Base-by-base conservation (phyloP, 139 green algal species). In the Nannochloris sp. region DNA sequence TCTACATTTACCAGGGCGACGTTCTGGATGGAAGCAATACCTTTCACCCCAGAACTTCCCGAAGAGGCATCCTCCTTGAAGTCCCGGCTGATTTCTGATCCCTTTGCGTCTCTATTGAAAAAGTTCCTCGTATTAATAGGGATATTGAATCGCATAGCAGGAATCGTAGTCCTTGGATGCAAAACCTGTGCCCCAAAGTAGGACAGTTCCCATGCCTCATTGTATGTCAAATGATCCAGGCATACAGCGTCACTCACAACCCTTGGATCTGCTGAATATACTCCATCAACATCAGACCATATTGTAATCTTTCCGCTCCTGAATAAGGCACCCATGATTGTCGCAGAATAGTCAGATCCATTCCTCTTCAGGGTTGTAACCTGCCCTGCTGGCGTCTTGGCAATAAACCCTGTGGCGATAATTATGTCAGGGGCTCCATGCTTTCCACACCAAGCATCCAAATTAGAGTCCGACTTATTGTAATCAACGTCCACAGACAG, bases 181-280 rank as follows among this genome's bases (percentile, higher is more conserved):
- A 98, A 84, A 69, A 98, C 92, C 51, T 95, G 97, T 59, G 92
- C 92, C 44, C 92, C 92, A 79, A 98, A 98, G 81, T 98, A 98
- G 16, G 77, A 84, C 76, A 98, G 74, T 85, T 98, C 92, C 91
- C 92, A 97, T 1, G 92, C 92, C 78, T 98, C 92, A 61, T 97
- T 83, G 71, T 98, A 98, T 13, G 86, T 87, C 75, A 94, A 75
- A 59, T 26, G 53, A 36, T 72, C 62, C 40, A 89, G 67, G 36
- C 56, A 65, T n/a, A 58, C 56, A 25, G 26, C 56, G 3, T 63
- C 58, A 12, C 13, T 33, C 33, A 91, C 88, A 74, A 96, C 96
- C 56, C 92, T 77, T 3, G 92, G 92, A 76, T 98, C 92, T 2
- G 92, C 92, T 6, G 71, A 87, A 72, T 91, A 98, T 28, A 98